These are phyloP conservation scores for Penicillium sumatraense DNA, from an alignment of 2,329 filamentous ascomycete species.

Conservation along the genomic window DNA sequence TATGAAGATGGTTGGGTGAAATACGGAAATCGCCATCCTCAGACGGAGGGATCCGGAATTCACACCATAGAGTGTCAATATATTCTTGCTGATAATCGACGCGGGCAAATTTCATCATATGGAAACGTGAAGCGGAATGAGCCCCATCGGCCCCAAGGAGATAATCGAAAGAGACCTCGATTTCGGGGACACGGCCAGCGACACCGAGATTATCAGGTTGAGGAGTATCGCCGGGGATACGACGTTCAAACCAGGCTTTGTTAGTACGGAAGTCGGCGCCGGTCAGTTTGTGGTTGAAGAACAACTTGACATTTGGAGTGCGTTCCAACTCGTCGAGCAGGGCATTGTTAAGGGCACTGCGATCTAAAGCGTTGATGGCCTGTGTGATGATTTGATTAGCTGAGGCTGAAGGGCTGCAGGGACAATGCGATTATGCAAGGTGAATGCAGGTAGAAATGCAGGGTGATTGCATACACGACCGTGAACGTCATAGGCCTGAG, in stretches of 20 bases:
- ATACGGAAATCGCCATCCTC: conserved; percentile 69
- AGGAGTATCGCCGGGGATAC: conserved; percentile 37
- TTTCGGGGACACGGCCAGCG: conserved; percentile 64
- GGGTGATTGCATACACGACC: conserved; percentile 67
- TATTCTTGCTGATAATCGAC: conserved; percentile 95
- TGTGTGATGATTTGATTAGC: conserved; percentile 42
- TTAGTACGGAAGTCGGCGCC: conserved; percentile 81
- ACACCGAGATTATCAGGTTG: conserved; percentile 35
- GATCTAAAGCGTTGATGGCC: conserved; percentile 85
- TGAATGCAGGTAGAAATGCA: neutral
- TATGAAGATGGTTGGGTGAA: conserved; percentile 91
- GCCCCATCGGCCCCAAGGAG: conserved; percentile 95
- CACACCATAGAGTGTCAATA: conserved; percentile 96
- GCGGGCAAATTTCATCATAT: conserved; percentile 92
- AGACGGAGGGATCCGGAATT: conserved; percentile 77
- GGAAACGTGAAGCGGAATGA: conserved; percentile 86
- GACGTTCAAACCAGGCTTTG: conserved; percentile 84
- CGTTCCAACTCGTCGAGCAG: conserved; percentile 82
- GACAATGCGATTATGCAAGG: conserved; percentile 6
- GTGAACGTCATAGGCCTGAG: conserved; percentile 90
- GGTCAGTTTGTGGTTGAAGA: conserved; percentile 92
- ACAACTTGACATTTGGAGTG: conserved; percentile 86
- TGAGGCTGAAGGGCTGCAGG: conserved; percentile 8
- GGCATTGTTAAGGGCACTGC: conserved; percentile 78
- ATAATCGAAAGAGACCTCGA: conserved; percentile 86